Evolutionary conservation across 306 rosid species (phyloP), one percentile per base, ranked within the genome.

Genomic region (Quercus robur): DNA sequence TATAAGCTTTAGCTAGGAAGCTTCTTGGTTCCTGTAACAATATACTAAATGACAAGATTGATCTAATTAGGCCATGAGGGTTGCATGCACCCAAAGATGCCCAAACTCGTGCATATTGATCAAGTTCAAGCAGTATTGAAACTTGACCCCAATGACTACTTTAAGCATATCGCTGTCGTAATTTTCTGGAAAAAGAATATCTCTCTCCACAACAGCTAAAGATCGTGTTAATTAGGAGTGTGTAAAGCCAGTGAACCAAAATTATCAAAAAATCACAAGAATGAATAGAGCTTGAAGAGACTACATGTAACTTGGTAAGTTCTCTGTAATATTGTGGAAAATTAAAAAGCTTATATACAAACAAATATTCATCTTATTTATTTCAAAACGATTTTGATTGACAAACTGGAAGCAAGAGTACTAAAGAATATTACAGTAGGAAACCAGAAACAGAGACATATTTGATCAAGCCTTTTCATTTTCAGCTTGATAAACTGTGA

Each of bases 381-480:
- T 15, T 66, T 28, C 5, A 21, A 57, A 63, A 20, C 67, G 19
- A 21, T 68, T 10, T 84, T 68, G 54, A n/a, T 77, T 63, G 38
- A 73, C 75, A 75, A 76, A 74, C 74, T 78, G 38, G 74, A 79
- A 77, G 64, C 78, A 71, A 38, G 46, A 38, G 46, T 38, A 38
- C 46, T 38, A 38, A 38, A 38, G 46, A 38, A 38, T 38, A 38
- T 38, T 38, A 38, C 46, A 38, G 46, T 38, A 38, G 46, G 46
- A 38, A 38, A 38, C 46, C 46, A 38, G 46, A 38, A 38, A 38
- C 46, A 38, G 0, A 7, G 46, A 38, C 46, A 38, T 7, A 38
- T 38, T 38, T 38, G 46, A 38, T 38, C 46, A 38, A 38, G 46
- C 46, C 46, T 38, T 7, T 38, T 0, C 44, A 38, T 38, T 38